These are phyloP conservation scores for Leptographium radiaticola DNA, from an alignment of 2,329 filamentous ascomycete genomes.

Conservation along the genomic window DNA sequence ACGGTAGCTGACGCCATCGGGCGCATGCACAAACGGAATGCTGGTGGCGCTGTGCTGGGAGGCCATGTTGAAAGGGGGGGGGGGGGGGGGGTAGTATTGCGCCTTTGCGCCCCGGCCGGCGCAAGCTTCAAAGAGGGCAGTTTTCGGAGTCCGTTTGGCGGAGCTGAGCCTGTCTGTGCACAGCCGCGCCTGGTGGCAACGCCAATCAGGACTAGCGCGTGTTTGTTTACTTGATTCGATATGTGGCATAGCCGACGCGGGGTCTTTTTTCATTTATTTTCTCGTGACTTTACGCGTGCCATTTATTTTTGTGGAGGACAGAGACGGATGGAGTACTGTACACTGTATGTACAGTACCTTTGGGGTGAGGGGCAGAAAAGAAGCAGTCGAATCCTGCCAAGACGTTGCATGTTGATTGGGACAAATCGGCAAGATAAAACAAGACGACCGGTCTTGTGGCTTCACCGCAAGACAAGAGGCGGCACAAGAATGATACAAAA, in stretches of 20 bases:
- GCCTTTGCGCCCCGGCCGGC: neutral
- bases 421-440: no score
- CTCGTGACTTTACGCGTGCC: slow-evolving; percentile 3
- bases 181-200: no score
- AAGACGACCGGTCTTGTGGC: no score
- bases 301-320: neutral
- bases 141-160: neutral
- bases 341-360: no score
- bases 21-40: slow-evolving; percentile 37
- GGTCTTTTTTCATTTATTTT: neutral
- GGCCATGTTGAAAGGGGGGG: slow-evolving; percentile 22
- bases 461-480: no score
- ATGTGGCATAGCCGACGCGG: slow-evolving; percentile 4
- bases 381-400: neutral
- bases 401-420: no score
- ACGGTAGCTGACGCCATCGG: slow-evolving; percentile 38
- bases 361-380: no score
- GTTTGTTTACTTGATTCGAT: slow-evolving; percentile 8
- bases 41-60: slow-evolving; percentile 29
- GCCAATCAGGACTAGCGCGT: neutral
- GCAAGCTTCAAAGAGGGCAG: neutral
- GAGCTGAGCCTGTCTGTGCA: no score
- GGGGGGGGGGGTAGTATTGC: neutral
- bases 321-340: neutral
- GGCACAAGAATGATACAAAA: no score